Evolutionary conservation across 192 early-diverging fungal genomes (phyloP).

Genomic region (Entomortierella chlamydospora): DNA sequence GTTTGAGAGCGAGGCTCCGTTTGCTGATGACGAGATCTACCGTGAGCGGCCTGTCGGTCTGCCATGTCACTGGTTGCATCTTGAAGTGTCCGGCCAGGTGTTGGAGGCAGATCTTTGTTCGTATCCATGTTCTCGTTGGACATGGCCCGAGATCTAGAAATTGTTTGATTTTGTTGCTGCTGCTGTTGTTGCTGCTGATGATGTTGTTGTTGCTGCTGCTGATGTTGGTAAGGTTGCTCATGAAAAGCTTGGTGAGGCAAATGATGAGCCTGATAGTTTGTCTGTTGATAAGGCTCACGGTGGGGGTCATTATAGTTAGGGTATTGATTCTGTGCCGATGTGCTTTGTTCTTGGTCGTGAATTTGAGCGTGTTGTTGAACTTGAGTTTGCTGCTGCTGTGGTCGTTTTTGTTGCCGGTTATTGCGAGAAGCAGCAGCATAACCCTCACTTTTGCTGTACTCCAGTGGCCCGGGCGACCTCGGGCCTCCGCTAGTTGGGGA

Average conservation of each 20-base stretch:
- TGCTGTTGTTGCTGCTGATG: slow-evolving; percentile 11
- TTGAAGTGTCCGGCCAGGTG: slow-evolving; percentile 3
- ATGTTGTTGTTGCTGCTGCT: background rate
- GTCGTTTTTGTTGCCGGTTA: slow-evolving; percentile 20
- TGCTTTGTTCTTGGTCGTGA: background rate
- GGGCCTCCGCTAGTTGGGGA: background rate
- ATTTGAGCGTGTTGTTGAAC: background rate
- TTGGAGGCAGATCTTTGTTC: slow-evolving; percentile 38
- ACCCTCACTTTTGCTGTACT: slow-evolving; percentile 41
- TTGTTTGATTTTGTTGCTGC: background rate
- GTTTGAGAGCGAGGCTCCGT: background rate
- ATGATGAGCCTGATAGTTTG: background rate
- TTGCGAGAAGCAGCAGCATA: slow-evolving; percentile 4
- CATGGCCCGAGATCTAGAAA: slow-evolving; percentile 10
- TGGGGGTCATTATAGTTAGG: background rate
- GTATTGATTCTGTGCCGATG: background rate
- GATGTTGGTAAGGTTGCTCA: background rate
- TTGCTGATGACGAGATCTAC: background rate
- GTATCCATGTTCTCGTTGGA: slow-evolving; percentile 14
- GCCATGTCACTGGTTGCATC: background rate
- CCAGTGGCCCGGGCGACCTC: background rate
- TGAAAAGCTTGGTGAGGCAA: too few species aligned
- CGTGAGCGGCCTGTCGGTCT: background rate
- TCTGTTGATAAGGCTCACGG: background rate
- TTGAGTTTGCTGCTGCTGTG: slow-evolving; percentile 10